These are phyloP conservation scores for Avena insularis DNA, from an alignment of 176 grass and related monocot genomes.

Conservation along the genomic window DNA sequence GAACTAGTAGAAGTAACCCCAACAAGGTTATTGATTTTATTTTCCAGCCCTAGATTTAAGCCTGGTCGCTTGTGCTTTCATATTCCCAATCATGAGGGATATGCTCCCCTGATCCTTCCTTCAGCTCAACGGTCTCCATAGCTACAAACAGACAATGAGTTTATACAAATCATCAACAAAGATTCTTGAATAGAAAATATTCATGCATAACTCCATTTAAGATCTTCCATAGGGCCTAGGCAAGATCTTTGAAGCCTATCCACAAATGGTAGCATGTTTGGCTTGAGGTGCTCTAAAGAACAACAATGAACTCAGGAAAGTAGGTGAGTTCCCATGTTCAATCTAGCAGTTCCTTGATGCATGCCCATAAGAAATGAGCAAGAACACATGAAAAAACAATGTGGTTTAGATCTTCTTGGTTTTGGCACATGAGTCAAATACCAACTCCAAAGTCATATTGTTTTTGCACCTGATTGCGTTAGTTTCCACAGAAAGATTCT, in stretches of 20 bases:
- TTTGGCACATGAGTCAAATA: not conserved
- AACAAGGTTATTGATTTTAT: not conserved
- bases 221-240: not conserved
- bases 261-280: not conserved
- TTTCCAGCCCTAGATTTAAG: not conserved
- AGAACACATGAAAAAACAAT: not conserved
- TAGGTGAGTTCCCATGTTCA: not conserved
- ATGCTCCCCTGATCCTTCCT: not conserved
- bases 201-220: not conserved
- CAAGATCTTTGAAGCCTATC: not conserved
- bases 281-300: not conserved
- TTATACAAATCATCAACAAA: not conserved
- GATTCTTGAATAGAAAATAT: not conserved
- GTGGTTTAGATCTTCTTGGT: not conserved
- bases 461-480: not conserved
- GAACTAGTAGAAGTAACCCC: not conserved
- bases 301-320: not conserved
- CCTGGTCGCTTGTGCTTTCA: not conserved
- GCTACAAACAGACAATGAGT: not conserved
- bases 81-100: not conserved
- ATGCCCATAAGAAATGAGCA: not conserved
- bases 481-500: no score
- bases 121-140: not conserved
- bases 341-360: not conserved
- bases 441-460: not conserved